A percentile compares a stretch with the other conserved stretches of the same genome.
These are phyloP conservation scores for Insectozyma bohioensis DNA, from an alignment of 1,139 yeast species.

Conservation along the genomic window DNA sequence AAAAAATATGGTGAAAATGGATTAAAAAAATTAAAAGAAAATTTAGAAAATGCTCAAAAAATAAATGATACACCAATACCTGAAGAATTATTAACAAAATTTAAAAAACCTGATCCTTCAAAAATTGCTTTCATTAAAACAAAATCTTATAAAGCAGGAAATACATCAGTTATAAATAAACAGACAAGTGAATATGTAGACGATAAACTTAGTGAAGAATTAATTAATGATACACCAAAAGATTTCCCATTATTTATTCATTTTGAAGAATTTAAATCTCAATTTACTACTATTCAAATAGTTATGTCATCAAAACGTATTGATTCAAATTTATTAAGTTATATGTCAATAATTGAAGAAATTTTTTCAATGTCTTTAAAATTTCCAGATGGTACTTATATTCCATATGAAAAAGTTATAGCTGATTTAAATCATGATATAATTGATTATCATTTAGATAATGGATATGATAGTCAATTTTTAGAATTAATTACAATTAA, in stretches of 20 bases:
- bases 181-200: slow-evolving; percentile 17
- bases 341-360: slow-evolving; percentile 64
- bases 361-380: slow-evolving; percentile 69
- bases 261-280: slow-evolving; percentile 76
- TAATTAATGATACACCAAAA: slow-evolving; percentile 39
- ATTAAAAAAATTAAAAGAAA: slow-evolving; percentile 47
- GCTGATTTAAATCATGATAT: slow-evolving; percentile 73
- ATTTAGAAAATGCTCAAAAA: slow-evolving; percentile 60
- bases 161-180: slow-evolving; percentile 21
- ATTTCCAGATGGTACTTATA: slow-evolving; percentile 56
- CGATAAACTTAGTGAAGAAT: slow-evolving; percentile 29
- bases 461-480: slow-evolving; percentile 60
- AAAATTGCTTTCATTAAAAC: slow-evolving; percentile 74
- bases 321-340: slow-evolving; percentile 59
- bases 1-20: slow-evolving; percentile 61
- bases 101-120: slow-evolving; percentile 73
- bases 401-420: slow-evolving; percentile 75
- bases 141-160: slow-evolving; percentile 55
- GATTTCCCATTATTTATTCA: slow-evolving; percentile 71
- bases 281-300: slow-evolving; percentile 72
- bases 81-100: slow-evolving; percentile 54
- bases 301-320: slow-evolving; percentile 65
- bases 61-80: slow-evolving; percentile 79
- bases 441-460: slow-evolving; percentile 53
- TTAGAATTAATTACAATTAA: slow-evolving; percentile 64